Conservation (phyloP, 2,329 filamentous ascomycete species). For the Sarocladium strictum region DNA sequence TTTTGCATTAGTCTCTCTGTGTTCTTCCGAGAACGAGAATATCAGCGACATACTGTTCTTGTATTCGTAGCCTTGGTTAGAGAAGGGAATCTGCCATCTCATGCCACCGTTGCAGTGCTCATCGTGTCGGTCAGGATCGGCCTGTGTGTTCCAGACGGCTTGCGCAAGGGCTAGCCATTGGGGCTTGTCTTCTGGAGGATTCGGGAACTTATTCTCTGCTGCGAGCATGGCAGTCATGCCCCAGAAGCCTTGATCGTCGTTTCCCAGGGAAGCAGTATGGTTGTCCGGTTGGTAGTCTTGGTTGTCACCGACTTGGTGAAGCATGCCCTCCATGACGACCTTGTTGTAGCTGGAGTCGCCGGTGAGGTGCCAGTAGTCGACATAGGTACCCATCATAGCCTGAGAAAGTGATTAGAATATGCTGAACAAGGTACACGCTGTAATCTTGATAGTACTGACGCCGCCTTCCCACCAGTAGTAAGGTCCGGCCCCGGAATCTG, state of each 20-base stretch:
- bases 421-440: not conserved
- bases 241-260: constrained; percentile 72
- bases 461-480: constrained; percentile 10
- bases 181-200: constrained; percentile 51
- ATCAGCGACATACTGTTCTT: constrained; percentile 48
- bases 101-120: constrained; percentile 59
- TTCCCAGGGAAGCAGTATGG: constrained; percentile 48
- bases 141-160: constrained; percentile 68
- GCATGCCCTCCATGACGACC: constrained; percentile 45
- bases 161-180: constrained; percentile 69
- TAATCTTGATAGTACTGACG: not conserved
- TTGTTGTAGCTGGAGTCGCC: constrained; percentile 55
- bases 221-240: constrained; percentile 67
- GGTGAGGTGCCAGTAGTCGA: constrained; percentile 62
- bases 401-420: not conserved
- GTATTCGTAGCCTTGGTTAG: constrained; percentile 59
- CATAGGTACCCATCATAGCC: constrained; percentile 56
- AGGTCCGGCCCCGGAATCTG: constrained; percentile 24
- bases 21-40: not conserved
- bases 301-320: constrained; percentile 49
- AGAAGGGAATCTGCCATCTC: constrained; percentile 71
- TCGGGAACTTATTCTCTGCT: constrained; percentile 63
- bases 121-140: constrained; percentile 55
- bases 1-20: not conserved
- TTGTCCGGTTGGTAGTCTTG: constrained; percentile 54